Evolutionary conservation across 2,329 filamentous ascomycete genomes (phyloP).

Genomic region (Cadophora malorum): DNA sequence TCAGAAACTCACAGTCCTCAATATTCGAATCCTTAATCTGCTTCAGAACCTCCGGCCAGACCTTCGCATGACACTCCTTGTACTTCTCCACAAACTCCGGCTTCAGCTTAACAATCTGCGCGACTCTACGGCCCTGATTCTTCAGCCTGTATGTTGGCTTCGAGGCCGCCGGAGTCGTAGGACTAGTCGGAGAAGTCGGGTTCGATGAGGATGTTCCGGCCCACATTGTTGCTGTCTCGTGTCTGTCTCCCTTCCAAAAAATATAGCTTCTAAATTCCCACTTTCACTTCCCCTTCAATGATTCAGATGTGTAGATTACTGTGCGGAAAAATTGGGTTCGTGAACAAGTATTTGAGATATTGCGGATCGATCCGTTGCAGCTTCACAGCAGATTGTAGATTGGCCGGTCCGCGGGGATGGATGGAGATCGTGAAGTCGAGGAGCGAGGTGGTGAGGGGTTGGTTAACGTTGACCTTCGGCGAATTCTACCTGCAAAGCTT

Average conservation of each 20-base stretch:
- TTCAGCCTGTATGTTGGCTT: slow-evolving; percentile 37
- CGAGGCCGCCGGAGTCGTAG: slow-evolving; percentile 23
- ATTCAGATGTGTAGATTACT: background rate
- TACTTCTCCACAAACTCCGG: slow-evolving; percentile 71
- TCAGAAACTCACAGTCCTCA: slow-evolving; percentile 64
- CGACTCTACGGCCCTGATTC: slow-evolving; percentile 62
- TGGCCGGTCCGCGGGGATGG: background rate
- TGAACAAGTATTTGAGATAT: background rate
- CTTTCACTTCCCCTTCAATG: background rate
- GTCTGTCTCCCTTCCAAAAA: background rate
- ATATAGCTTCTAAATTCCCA: background rate
- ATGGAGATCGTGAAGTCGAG: background rate
- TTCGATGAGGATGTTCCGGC: slow-evolving; percentile 28
- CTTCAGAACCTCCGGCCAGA: slow-evolving; percentile 79
- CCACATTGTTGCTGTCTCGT: slow-evolving; percentile 33
- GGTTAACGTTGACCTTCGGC: background rate
- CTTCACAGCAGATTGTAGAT: background rate
- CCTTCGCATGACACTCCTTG: slow-evolving; percentile 73
- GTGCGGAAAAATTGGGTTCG: background rate
- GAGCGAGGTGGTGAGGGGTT: slow-evolving; percentile 7
- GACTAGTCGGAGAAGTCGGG: slow-evolving; percentile 35
- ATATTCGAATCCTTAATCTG: slow-evolving; percentile 81
- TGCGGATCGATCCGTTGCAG: slow-evolving; percentile 2
- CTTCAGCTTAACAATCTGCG: slow-evolving; percentile 76
- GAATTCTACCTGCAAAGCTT: background rate